These are phyloP conservation scores for Pezicula rhizophila DNA, from an alignment of 2,329 filamentous ascomycete species.

Conservation along the genomic window DNA sequence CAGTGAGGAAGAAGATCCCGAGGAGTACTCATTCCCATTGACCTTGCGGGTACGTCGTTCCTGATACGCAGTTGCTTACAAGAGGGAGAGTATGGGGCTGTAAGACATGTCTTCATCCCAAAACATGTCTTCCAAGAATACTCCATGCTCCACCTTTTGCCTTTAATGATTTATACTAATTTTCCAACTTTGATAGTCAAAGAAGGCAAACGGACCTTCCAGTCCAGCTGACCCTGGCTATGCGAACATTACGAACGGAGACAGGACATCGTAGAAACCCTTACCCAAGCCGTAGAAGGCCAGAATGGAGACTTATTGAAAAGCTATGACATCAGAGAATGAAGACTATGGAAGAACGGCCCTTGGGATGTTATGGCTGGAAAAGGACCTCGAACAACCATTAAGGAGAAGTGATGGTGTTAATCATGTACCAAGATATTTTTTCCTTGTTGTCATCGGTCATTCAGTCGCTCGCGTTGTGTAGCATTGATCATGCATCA, in stretches of 20 bases:
- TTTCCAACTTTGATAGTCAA: too few species aligned
- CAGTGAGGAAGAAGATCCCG: constrained; percentile 90
- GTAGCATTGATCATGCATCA: background rate
- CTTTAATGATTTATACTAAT: background rate
- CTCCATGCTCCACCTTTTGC: background rate
- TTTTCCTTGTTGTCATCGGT: constrained; percentile 1
- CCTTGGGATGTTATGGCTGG: background rate
- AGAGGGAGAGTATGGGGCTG: background rate
- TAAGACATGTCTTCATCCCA: background rate
- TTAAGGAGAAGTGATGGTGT: constrained; percentile 1
- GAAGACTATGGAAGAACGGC: background rate
- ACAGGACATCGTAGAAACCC: too few species aligned
- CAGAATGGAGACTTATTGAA: too few species aligned
- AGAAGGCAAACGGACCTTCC: too few species aligned
- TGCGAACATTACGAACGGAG: too few species aligned
- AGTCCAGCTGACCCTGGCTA: too few species aligned
- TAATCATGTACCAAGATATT: constrained; percentile 16
- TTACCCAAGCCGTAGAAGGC: too few species aligned
- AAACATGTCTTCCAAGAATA: background rate
- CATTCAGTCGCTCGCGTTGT: background rate
- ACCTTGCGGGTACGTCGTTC: constrained; percentile 43
- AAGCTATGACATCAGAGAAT: background rate
- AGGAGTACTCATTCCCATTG: constrained; percentile 67
- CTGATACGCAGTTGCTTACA: background rate
- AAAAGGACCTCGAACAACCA: background rate